phyloP scores from a whole-genome alignment of 208 protist species.

The Leishmania mexicana region DNA sequence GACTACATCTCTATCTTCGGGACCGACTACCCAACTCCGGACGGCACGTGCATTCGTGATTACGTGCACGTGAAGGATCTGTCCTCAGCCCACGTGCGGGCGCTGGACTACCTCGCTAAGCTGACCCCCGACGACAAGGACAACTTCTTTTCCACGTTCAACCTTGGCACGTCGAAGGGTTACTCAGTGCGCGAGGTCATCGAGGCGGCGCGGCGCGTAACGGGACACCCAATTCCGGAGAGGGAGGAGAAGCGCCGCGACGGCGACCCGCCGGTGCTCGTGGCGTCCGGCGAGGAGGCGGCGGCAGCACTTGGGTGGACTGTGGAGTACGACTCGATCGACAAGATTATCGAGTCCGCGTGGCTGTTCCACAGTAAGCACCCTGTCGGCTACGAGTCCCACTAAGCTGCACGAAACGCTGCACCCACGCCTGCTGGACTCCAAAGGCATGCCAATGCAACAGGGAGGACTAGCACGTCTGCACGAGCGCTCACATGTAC shows the following conservation, averaged over 20 bases:
- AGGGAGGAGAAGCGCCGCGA: constrained; percentile 66
- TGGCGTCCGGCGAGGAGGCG: constrained; percentile 72
- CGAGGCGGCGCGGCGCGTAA: constrained; percentile 88
- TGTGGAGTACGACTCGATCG: constrained; percentile 74
- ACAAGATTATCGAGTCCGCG: constrained; percentile 78
- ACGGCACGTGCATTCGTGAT: constrained; percentile 97
- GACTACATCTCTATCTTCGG: constrained; percentile 88
- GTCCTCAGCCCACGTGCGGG: constrained; percentile 93
- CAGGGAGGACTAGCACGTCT: background rate
- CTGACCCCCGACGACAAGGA: constrained; percentile 42
- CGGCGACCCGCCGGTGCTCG: constrained; percentile 77
- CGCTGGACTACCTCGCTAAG: constrained; percentile 80
- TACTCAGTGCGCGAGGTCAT: constrained; percentile 97
- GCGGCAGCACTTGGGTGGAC: constrained; percentile 71
- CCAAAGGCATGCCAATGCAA: background rate
- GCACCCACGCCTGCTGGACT: background rate
- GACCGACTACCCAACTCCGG: constrained; percentile 93
- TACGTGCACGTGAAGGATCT: constrained; percentile 99
- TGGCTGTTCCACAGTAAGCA: constrained; percentile 80
- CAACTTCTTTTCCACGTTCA: constrained; percentile 88
- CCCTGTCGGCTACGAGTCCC: constrained; percentile 47
- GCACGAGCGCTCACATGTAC: background rate
- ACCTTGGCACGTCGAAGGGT: constrained; percentile 96
- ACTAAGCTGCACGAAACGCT: background rate
- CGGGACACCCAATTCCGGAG: constrained; percentile 89